These are phyloP conservation scores for Beta vulgaris DNA, from an alignment of 148 eudicot species.

Conservation along the genomic window DNA sequence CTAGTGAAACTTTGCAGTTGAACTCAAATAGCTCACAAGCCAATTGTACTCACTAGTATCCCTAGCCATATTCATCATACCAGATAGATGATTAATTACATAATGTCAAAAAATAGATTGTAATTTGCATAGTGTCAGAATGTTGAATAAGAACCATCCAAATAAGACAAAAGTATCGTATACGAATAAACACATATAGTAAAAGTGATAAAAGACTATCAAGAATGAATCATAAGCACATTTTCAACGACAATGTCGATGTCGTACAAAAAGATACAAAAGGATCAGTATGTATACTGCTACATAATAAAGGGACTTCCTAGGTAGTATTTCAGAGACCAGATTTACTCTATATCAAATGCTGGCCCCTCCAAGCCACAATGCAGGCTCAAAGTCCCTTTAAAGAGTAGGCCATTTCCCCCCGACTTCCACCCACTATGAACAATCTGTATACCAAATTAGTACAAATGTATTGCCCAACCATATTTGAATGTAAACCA, in stretches of 20 bases:
- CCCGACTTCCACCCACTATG: conserved; percentile 16
- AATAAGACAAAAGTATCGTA: too few species aligned
- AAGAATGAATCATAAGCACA: not conserved
- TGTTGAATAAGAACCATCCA: too few species aligned
- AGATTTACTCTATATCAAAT: conserved; percentile 26
- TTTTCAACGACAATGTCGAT: conserved; percentile 4
- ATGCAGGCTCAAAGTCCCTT: conserved; percentile 29
- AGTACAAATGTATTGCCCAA: conserved; percentile 9
- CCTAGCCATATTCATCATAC: too few species aligned
- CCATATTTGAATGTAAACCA: not conserved
- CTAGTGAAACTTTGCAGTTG: too few species aligned
- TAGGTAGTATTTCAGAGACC: conserved; percentile 27
- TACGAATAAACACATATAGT: too few species aligned
- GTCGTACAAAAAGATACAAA: conserved; percentile 18
- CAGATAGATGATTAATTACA: too few species aligned
- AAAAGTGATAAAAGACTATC: not conserved
- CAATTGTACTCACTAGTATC: too few species aligned
- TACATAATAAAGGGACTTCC: conserved; percentile 10
- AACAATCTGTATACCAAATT: conserved; percentile 10
- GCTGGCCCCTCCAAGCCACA: conserved; percentile 24
- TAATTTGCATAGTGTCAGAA: too few species aligned
- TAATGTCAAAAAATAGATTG: too few species aligned
- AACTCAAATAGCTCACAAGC: too few species aligned
- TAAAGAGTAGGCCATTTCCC: conserved; percentile 2
- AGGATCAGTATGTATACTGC: conserved; percentile 22